These are phyloP conservation scores for Yamadazyma songkhlaensis DNA, from an alignment of 1,139 yeast species.

Conservation along the genomic window DNA sequence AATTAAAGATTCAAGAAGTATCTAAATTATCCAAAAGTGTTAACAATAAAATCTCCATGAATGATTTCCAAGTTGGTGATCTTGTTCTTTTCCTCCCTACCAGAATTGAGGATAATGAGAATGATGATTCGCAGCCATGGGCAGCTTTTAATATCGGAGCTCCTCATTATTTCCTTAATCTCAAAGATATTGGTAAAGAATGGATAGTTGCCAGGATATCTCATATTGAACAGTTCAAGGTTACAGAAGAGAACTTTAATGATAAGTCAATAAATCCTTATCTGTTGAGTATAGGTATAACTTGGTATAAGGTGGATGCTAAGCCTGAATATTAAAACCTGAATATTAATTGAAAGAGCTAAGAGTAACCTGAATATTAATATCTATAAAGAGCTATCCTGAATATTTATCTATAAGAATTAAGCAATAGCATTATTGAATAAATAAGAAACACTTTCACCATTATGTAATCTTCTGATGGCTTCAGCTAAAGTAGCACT, in stretches of 20 bases:
- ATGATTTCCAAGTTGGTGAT: constrained; percentile 66
- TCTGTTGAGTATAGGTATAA: constrained; percentile 43
- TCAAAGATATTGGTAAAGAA: constrained; percentile 40
- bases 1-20: constrained; percentile 46
- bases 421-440: constrained; percentile 56
- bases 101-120: constrained; percentile 40
- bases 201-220: constrained; percentile 71
- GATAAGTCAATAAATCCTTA: constrained; percentile 44
- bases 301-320: constrained; percentile 52
- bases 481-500: constrained; percentile 94
- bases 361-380: too few species aligned
- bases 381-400: too few species aligned
- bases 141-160: constrained; percentile 84
- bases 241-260: constrained; percentile 34
- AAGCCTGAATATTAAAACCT: constrained; percentile 10
- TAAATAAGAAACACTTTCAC: constrained; percentile 90
- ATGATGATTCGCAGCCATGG: constrained; percentile 57
- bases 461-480: constrained; percentile 92
- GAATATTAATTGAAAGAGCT: neutral
- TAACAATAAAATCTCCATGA: constrained; percentile 59
- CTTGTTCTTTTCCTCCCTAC: constrained; percentile 83
- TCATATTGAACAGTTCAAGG: constrained; percentile 45
- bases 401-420: neutral
- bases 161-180: constrained; percentile 63
- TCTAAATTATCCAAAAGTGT: constrained; percentile 32